Base-by-base conservation (phyloP, 768 basidiomycete species). In the Termitomyces sp. region DNA sequence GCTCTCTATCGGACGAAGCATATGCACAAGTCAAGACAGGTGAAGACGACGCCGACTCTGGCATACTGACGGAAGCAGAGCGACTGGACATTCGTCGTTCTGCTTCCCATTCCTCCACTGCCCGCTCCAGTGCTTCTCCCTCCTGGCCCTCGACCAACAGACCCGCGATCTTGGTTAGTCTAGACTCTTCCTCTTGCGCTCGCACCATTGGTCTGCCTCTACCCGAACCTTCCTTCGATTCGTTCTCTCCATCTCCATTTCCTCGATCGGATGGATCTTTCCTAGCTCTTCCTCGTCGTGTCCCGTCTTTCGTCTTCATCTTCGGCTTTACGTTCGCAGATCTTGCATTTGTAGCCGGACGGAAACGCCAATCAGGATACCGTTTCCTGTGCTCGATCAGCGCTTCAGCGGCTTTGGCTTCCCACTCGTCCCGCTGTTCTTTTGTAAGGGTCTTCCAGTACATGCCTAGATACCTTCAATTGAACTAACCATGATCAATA, bases 321-420 rank as follows among this genome's bases (percentile, higher is more conserved):
- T 77, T 76, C 29, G 68, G 67, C 59, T 76, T 73, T 5, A 70
- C 72, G 42, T 27, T 51, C 2, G 35, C 29, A 73, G 66, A 35
- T 3, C 23, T 32, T 2, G 76, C 72, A 58, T 80, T 79, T 14
- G 77, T 69, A 17, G 82, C 84, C 4, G 87, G 89, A 48, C 86
- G 79, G 69, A 90, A 92, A 49, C 90, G 77, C 89, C 90, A 92
- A 69, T 90, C 87, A 1, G 90, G 90, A 67, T 91, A 91, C 56
- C 82, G 77, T 48, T 77, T 76, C 53, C 89, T 79, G 67, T 92
- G 90, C 67, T 90, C 89, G 0, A 81, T 84, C 65, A 86, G 86
- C 0, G 90, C 90, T 5, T 73, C 41, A 81, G 75, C 5, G 86
- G 90, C 70, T 86, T 87, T 34, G 78, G 50, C 85, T 67, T 92